Evolutionary conservation across 2,329 filamentous ascomycete genomes (phyloP), one percentile per base, ranked within the genome.

Genomic region (Aphanocladium album): DNA sequence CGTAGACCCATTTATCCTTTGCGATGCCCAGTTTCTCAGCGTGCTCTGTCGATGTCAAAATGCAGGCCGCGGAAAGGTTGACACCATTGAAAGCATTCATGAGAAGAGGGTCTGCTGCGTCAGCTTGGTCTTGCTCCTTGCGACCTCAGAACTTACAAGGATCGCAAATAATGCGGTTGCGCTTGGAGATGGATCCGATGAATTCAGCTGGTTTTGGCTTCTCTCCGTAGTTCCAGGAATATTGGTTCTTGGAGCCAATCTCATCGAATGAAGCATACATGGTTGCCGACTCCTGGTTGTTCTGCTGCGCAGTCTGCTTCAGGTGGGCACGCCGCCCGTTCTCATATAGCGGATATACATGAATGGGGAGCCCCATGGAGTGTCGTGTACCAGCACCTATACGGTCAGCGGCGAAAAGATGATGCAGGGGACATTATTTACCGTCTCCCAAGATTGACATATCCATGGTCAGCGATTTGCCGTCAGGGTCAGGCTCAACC

Each of bases 81-180:
- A 89, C 80, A 2, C 79, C 86, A 64, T 89, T 89, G 72, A 89
- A 89, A 0, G 87, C 86, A 66, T 89, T 89, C 86, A 89, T 89
- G 11, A 89, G 71, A 0, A 89, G 73, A 0, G 86, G 85, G 71
- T 89, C 85, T 89, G 52, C 2, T 37, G 3, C 7, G 25, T 43
- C 23, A 43, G 46, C 8, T 19, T 21, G 23, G 16, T 5, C 12
- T 17, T 21, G 25, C n/a, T 49, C 1, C 1, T 1, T 3, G n/a
- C 33, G 33, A 6, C 12, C 19, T 35, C 14, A 12, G 2, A n/a
- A 71, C 80, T 58, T 70, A 88, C 86, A 89, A 16, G 87, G 87
- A 53, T 79, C 82, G 67, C 85, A 89, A 58, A 90, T 89, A 81
- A 89, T 86, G 19, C 87, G 75, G 65, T 89, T 89, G 64, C 75